A percentile compares a stretch with the other conserved stretches of the same genome.
phyloP scores from a whole-genome alignment of 164 flowering plant species.

The Taxillus chinensis region DNA sequence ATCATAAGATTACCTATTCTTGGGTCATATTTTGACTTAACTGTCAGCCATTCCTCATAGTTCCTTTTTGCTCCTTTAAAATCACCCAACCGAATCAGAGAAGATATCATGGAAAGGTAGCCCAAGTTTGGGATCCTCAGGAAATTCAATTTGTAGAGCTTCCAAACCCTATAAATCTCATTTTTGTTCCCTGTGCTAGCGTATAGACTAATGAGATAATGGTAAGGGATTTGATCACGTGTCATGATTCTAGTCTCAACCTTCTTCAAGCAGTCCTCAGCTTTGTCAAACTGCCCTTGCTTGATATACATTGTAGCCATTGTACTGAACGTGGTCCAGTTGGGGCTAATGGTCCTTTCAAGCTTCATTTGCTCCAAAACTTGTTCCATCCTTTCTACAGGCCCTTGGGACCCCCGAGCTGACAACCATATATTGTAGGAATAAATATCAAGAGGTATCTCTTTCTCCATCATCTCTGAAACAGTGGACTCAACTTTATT shows the following conservation, averaged over 20 bases:
- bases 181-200: conserved; percentile 56
- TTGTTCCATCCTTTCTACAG: conserved; percentile 59
- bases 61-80: conserved; percentile 58
- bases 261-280: conserved; percentile 53
- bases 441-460: conserved; percentile 51
- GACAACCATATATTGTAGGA: conserved; percentile 89
- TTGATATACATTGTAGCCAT: conserved; percentile 74
- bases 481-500: conserved; percentile 52
- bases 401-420: conserved; percentile 49
- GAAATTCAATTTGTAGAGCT: conserved; percentile 48
- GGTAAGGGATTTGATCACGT: conserved; percentile 62
- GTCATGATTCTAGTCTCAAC: conserved; percentile 59
- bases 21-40: conserved; percentile 50
- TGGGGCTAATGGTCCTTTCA: conserved; percentile 42
- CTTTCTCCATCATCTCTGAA: conserved; percentile 60
- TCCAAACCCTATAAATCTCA: conserved; percentile 70
- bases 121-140: conserved; percentile 60
- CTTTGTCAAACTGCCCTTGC: conserved; percentile 45
- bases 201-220: conserved; percentile 72
- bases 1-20: conserved; percentile 61
- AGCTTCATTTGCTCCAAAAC: conserved; percentile 55
- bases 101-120: conserved; percentile 57
- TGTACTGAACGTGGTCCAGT: conserved; percentile 87
- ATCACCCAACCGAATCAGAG: conserved; percentile 54
- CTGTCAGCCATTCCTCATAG: conserved; percentile 65